Evolutionary conservation across 768 basidiomycete genomes (phyloP).

Genomic region (Podaxis pistillaris): DNA sequence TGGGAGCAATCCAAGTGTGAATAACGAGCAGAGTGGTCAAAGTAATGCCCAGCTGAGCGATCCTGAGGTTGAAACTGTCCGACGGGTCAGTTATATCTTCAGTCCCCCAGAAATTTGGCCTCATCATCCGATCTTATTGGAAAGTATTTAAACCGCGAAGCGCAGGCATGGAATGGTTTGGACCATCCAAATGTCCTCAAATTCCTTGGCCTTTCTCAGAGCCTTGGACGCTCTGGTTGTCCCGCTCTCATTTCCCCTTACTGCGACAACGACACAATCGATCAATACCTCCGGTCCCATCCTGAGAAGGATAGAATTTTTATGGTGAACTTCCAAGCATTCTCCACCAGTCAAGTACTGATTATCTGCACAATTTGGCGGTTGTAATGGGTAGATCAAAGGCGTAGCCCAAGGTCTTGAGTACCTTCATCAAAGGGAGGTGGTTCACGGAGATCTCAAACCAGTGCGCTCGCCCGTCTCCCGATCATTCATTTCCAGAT

Average conservation of each 20-base stretch:
- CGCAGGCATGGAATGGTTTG: conserved; percentile 10
- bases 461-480: conserved; percentile 33
- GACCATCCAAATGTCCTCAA: not conserved
- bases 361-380: no score
- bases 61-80: not conserved
- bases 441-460: conserved; percentile 82
- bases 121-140: no score
- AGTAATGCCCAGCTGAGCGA: rapidly evolving
- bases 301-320: not conserved
- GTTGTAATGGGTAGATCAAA: conserved; percentile 31
- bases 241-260: not conserved
- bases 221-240: not conserved
- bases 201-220: not conserved
- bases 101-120: conserved; percentile 9
- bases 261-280: not conserved
- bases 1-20: not conserved
- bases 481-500: not conserved
- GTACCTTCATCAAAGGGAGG: conserved; percentile 64
- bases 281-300: not conserved
- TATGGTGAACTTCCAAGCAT: not conserved
- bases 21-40: no score
- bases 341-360: not conserved
- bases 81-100: not conserved
- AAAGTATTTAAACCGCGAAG: no score
- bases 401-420: conserved; percentile 81